Evolutionary conservation across 2,329 filamentous ascomycete species (phyloP).

Genomic region (Diaporthe aspalathi): DNA sequence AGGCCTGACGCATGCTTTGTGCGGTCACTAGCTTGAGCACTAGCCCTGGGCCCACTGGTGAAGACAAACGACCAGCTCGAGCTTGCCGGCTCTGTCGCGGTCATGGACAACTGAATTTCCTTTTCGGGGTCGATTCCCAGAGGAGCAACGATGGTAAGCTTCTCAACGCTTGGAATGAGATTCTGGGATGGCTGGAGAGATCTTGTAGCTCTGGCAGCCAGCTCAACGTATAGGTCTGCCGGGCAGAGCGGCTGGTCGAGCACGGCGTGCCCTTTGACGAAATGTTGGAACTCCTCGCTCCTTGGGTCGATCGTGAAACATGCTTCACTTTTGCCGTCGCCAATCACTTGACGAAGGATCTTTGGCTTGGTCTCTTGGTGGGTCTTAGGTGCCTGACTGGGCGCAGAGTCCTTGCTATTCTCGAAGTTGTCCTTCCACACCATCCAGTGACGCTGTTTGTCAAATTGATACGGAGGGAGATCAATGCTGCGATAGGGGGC

Average conservation of each 20-base stretch:
- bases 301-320: slow-evolving; percentile 23
- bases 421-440: slow-evolving; percentile 37
- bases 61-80: slow-evolving; percentile 6
- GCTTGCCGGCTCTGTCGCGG: neutral
- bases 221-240: slow-evolving; percentile 45
- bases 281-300: slow-evolving; percentile 38
- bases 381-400: neutral
- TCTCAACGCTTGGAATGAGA: neutral
- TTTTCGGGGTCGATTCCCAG: neutral
- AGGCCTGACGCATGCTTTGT: slow-evolving; percentile 12
- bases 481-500: slow-evolving; percentile 25
- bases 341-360: neutral
- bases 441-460: slow-evolving; percentile 46
- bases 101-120: neutral
- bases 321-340: neutral
- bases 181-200: neutral
- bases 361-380: neutral
- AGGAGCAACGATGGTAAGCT: slow-evolving; percentile 7
- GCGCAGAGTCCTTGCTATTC: neutral
- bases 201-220: slow-evolving; percentile 40
- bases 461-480: slow-evolving; percentile 47
- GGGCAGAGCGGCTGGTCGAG: slow-evolving; percentile 43
- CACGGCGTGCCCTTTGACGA: slow-evolving; percentile 43
- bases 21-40: neutral
- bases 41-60: neutral